Evolutionary conservation across 345 rosid species (phyloP).

Genomic region (Acer yangbiense): DNA sequence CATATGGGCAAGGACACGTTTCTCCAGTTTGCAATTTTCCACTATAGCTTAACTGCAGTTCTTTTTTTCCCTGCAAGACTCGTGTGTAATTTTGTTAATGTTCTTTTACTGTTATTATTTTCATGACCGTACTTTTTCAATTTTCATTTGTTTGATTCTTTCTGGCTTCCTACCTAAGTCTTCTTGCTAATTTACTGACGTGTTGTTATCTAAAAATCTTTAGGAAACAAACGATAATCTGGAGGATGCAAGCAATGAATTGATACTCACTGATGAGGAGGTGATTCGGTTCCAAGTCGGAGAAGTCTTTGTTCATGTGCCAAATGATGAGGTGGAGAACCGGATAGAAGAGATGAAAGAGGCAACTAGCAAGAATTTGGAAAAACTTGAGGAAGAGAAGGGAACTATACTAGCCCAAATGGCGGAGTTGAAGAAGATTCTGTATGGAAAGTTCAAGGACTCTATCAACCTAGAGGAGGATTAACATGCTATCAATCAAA

Average conservation of each 20-base stretch:
- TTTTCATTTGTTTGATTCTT: neutral
- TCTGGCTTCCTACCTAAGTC: neutral
- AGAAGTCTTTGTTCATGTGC: conserved; percentile 88
- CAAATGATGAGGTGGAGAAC: conserved; percentile 83
- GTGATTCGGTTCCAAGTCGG: conserved; percentile 83
- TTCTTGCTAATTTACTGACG: neutral
- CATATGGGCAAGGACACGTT: neutral
- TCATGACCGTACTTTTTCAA: neutral
- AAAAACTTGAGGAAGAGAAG: conserved; percentile 77
- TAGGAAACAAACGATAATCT: conserved; percentile 87
- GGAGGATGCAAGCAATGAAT: conserved; percentile 90
- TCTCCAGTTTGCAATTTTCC: neutral
- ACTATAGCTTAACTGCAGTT: neutral
- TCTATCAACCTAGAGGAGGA: conserved; percentile 97
- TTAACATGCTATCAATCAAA: conserved; percentile 17
- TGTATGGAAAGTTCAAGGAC: conserved; percentile 86
- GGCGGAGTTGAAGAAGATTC: conserved; percentile 79
- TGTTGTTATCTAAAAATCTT: conserved; percentile 11
- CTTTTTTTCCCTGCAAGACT: neutral
- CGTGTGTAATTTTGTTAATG: neutral
- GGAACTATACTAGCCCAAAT: conserved; percentile 55
- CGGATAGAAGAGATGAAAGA: conserved; percentile 84
- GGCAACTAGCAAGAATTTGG: conserved; percentile 59
- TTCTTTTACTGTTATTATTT: neutral
- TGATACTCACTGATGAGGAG: conserved; percentile 93